Evolutionary conservation across 768 basidiomycete genomes (phyloP), one percentile per base, ranked within the genome.

Genomic region (Trametes cubensis): DNA sequence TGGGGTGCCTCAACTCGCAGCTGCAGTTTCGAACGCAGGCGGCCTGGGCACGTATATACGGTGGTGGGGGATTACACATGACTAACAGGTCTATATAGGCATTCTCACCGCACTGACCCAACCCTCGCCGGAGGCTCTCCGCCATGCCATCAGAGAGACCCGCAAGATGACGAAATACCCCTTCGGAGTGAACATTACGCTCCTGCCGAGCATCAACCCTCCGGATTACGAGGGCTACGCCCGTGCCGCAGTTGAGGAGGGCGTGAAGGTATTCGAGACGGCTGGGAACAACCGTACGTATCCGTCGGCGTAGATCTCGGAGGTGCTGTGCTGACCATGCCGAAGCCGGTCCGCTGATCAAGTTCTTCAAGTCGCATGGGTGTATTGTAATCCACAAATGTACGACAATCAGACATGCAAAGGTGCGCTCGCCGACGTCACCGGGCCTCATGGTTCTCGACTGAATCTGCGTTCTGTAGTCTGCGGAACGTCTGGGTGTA

Each of bases 341-440:
- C 4, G 34, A 30, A 94, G 92, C 92, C 40, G 89, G 85, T 18
- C 83, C 86, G 3, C 75, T 95, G 44, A 89, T 97, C 74, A 82
- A 84, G 55, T 90, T 84, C 71, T 88, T 95, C 74, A 95, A 95
- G 76, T 80, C 80, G n/a, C 78, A 90, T 38, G 81, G 82, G 0
- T 89, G 89, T 65, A 80, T 89, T 61, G 87, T 97, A 14, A 83
- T 97, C 25, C 95, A 97, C 74, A 98, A 97, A 65, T 95, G 93
- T 72, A 94, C 93, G 0, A 87, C 87, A 4, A 86, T 94, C 61
- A 81, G 90, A 50, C 94, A 95, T 74, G 93, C 92, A 3, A 88
- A 92, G 83, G 88, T 89, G 39, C 6, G 42, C 20, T 1, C 20
- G 26, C 25, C 20, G 40, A 20, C 40, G 42, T 34, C 41, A 39